These are phyloP conservation scores for Nannochloropsis gaditana DNA, from an alignment of 108 stramenopile species.

Conservation along the genomic window DNA sequence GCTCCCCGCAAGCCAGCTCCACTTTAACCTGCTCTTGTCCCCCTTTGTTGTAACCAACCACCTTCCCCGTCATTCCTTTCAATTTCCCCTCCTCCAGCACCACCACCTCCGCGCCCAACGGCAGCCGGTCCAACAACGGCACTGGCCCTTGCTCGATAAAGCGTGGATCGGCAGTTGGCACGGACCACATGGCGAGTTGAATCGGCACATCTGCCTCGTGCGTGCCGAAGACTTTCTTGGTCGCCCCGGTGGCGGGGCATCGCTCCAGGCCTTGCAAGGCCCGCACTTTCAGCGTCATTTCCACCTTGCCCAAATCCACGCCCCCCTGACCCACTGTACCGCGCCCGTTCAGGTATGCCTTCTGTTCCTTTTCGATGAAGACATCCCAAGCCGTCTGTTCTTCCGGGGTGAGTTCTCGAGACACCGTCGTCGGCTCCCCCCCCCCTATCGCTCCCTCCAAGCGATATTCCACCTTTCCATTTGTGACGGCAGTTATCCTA, in stretches of 20 bases:
- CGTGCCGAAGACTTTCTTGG: conserved; percentile 76
- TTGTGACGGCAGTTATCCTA: conserved; percentile 76
- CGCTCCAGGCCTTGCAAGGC: conserved; percentile 81
- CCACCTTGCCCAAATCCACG: conserved; percentile 75
- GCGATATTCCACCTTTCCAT: conserved; percentile 28
- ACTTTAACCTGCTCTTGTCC: neutral
- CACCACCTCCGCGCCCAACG: conserved; percentile 65
- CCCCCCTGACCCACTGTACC: conserved; percentile 54
- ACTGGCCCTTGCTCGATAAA: conserved; percentile 66
- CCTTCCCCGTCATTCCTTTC: neutral
- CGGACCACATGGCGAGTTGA: conserved; percentile 78
- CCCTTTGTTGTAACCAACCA: neutral
- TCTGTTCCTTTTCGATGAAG: conserved; percentile 29
- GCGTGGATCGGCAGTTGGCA: conserved; percentile 87
- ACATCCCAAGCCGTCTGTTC: conserved; percentile 4
- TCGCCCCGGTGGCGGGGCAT: conserved; percentile 72
- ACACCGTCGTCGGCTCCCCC: conserved; percentile 30
- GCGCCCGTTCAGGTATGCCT: conserved; percentile 65
- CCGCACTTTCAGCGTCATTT: conserved; percentile 69
- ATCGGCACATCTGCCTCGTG: conserved; percentile 89
- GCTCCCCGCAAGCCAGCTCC: conserved; percentile 19
- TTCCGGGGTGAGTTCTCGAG: conserved; percentile 11
- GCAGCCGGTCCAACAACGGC: conserved; percentile 74
- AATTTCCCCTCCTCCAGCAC: conserved; percentile 59
- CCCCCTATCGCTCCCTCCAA: conserved; percentile 42